Conservation (phyloP, 164 flowering plant genomes). For the Magnolia kwangsiensis region DNA sequence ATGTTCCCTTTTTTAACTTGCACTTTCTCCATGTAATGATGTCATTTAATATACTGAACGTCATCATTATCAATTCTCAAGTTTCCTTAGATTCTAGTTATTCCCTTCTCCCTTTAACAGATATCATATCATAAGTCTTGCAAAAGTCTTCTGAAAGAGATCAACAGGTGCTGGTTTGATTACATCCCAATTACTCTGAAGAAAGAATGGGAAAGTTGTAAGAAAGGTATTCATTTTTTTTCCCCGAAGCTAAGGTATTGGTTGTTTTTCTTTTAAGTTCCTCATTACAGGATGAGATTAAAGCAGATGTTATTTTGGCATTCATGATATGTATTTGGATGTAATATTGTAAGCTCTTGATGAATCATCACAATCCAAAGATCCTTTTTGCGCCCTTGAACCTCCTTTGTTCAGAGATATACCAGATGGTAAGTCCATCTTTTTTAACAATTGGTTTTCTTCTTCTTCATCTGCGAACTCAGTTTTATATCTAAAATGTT, state of each 20-base stretch:
- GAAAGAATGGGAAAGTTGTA: slow-evolving; percentile 55
- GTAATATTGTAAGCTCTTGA: slow-evolving; percentile 37
- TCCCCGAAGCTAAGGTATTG: background rate
- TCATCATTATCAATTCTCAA: background rate
- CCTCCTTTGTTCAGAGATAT: slow-evolving; percentile 24
- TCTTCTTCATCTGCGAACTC: background rate
- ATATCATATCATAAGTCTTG: slow-evolving; percentile 41
- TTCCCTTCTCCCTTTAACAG: slow-evolving; percentile 37
- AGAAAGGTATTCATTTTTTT: slow-evolving; percentile 31
- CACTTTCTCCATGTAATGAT: background rate
- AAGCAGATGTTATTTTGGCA: background rate
- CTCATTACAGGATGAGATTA: background rate
- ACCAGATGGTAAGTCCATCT: slow-evolving; percentile 27
- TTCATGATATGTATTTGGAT: slow-evolving; percentile 8
- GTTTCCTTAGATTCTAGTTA: slow-evolving; percentile 5
- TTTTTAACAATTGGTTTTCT: background rate
- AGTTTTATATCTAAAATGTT: background rate
- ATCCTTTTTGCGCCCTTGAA: slow-evolving; percentile 42
- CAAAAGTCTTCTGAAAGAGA: slow-evolving; percentile 38
- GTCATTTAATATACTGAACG: background rate
- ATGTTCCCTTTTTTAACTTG: background rate
- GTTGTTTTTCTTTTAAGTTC: background rate
- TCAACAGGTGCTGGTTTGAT: slow-evolving; percentile 62
- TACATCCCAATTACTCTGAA: slow-evolving; percentile 44
- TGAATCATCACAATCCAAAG: slow-evolving; percentile 38